Evolutionary conservation across 2,329 filamentous ascomycete species (phyloP), one percentile per base, ranked within the genome.

Genomic region (Orbilia quercus): DNA sequence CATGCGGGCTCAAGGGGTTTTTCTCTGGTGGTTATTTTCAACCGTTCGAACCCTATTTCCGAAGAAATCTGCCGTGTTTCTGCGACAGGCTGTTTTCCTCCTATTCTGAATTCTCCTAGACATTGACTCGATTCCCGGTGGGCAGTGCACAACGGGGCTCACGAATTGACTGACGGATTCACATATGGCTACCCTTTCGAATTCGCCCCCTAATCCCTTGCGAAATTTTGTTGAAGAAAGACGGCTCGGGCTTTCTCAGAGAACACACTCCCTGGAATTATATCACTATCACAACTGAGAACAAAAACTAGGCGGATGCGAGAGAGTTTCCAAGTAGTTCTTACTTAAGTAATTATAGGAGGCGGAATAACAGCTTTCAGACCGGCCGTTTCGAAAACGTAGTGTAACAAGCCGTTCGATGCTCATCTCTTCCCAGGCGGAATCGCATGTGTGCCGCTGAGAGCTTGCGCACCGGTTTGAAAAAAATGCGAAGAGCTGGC

Each of bases 31-130:
- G 63, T 67, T 72, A 50, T 42, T 64, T 64, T 58, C 48, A 70
- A 62, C 64, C 55, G 65, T 72, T 72, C 58, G 59, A 72, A 40
- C 42, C 66, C 66, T 51, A 69, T 54, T 53, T 59, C 53, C 63
- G 67, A 60, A 47, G 31, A 59, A 66, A 60, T 66, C 55, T 73
- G 60, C 69, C 69, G 69, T 50, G 69, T 73, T 73, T 73, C 57
- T 48, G 60, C 60, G 47, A 54, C 47, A 54, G 53, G 51, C 58
- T 62, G n/a, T 54, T 54, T 40, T 38, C 20, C 40, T 50, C 59
- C 25, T 62, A 38, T 38, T 48, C n/a, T n/a, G n/a, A n/a, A n/a
- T n/a, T n/a, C 50, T 63, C 47, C 50, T 54, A 14, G 48, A 48
- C 25, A 38, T 44, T 45, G n/a, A n/a, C 18, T 54, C 38, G 22